Evolutionary conservation across 2,329 filamentous ascomycete genomes (phyloP), one percentile per base, ranked within the genome.

Genomic region (Berkeleyomyces basicola): DNA sequence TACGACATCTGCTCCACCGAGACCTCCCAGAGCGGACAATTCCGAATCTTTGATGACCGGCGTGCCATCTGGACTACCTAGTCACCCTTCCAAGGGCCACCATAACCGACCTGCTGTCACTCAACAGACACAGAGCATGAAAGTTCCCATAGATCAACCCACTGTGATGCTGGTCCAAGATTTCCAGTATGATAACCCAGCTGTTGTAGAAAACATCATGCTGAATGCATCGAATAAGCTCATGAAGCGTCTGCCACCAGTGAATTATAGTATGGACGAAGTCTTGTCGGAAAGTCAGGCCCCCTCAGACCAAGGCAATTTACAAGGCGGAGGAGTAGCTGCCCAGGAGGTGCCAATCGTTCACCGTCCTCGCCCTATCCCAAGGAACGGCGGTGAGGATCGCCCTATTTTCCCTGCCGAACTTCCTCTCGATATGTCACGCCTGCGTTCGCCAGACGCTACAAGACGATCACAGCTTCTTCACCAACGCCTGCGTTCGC

Each of bases 151-250:
- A 40, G 61, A 77, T 33, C 75, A 78, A 64, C 63, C 63, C 16
- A 82, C 77, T 3, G 75, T 82, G 55, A 77, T 83, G 76, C 77
- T 81, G 61, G 70, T 83, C 59, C 82, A 81, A 64, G 74, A 78
- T 59, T 80, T 82, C 62, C 74, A 79, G 43, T 82, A 82, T 65
- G 73, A 82, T 61, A 73, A 83, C 63, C 79, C 80, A 0, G 70
- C 68, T 37, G 70, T 72, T 1, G 78, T 83, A 1, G 72, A 76
- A 60, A 74, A 73, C 33, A 79, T 82, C 64, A 75, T 82, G 43
- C 73, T 76, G 39, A 74, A 71, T 9, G 76, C 74, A 2, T 72
- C 73, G 16, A 72, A 72, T 33, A 71, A 70, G 31, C 69, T 69
- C 16, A 62, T 62, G 47, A 47, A 61, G 40, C 61, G 61, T 36